Evolutionary conservation across 352 stramenopile genomes (phyloP), one percentile per base, ranked within the genome.

Genomic region (Phytophthora megakarya): DNA sequence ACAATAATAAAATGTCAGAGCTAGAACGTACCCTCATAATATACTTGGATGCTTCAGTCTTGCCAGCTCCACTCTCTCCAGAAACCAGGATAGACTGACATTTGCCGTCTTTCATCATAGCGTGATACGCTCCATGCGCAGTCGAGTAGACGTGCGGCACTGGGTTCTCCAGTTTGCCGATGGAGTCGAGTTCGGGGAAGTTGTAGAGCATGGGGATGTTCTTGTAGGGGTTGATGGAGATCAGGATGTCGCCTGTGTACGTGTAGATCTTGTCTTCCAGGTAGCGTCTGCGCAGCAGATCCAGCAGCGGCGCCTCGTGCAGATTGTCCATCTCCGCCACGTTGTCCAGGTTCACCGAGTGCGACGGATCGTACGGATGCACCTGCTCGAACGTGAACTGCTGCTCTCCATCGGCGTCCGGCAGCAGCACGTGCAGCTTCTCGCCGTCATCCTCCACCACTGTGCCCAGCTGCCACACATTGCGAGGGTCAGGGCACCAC

Each of bases 201-300:
- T 95, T 95, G 75, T 97, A 97, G 19, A 97, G 76, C 77, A 95
- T 89, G 47, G 88, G 84, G 50, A 97, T 95, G 71, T 93, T 93
- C 83, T 98, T 98, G 88, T 98, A 98, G 51, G 95, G 95, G 72
- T 98, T 98, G 59, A 98, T 96, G 33, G 91, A 97, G 76, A 98
- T 98, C 37, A 98, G 74, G 18, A 98, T 97, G 56, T 98, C 94
- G 23, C 92, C 92, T 33, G 92, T 97, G 64, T 96, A 98, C 32
- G 95, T 98, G 65, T 98, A 98, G 68, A 98, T 98, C 61, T 88
- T 81, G 67, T 98, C 90, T 25, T 96, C 84, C 8, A 86, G 89
- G 65, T 97, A 97, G 16, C 92, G 80, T 13, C 89, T 70, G 16
- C 90, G 84, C 45, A 98, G 70, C 38, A 97, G 62, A 57, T 97